Evolutionary conservation across 192 early-diverging fungal species (phyloP).

Genomic region (Coemansia sp.): DNA sequence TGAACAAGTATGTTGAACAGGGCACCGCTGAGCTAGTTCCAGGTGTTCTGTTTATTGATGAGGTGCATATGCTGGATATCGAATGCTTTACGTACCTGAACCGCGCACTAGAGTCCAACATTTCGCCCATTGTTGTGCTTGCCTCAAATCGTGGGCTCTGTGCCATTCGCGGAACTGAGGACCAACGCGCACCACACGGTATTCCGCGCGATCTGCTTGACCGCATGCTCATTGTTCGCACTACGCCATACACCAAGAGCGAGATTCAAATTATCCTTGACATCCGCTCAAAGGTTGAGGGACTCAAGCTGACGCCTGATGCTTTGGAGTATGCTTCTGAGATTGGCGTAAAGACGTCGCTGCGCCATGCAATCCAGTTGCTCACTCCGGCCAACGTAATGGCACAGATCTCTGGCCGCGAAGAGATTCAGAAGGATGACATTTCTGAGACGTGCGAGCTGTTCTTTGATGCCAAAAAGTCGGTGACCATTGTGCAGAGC

Average conservation of each 20-base stretch:
- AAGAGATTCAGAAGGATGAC: conserved; percentile 78
- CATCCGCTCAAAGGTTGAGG: conserved; percentile 93
- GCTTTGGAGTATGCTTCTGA: conserved; percentile 78
- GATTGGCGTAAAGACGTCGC: conserved; percentile 82
- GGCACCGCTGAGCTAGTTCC: conserved; percentile 96
- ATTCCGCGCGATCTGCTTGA: conserved; percentile 96
- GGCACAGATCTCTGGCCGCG: conserved; percentile 81
- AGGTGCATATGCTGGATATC: conserved; percentile 99
- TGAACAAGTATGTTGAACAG: conserved; percentile 98
- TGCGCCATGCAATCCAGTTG: conserved; percentile 95
- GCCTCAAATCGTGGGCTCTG: conserved; percentile 97
- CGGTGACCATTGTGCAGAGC: conserved; percentile 48
- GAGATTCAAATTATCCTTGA: conserved; percentile 88
- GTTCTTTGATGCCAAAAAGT: conserved; percentile 63
- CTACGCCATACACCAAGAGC: conserved; percentile 85
- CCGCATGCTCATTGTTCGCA: conserved; percentile 94
- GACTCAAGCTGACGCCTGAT: conserved; percentile 73
- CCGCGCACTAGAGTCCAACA: conserved; percentile 91
- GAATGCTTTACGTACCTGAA: conserved; percentile 99
- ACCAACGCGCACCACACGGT: conserved; percentile 80
- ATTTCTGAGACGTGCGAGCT: conserved; percentile 81
- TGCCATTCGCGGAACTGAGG: conserved; percentile 76
- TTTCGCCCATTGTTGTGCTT: conserved; percentile 96
- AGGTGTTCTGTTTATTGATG: conserved; percentile 97
- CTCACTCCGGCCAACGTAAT: conserved; percentile 89